Evolutionary conservation across 768 basidiomycete species (phyloP), one percentile per base, ranked within the genome.

Genomic region (Podaxis sp.): DNA sequence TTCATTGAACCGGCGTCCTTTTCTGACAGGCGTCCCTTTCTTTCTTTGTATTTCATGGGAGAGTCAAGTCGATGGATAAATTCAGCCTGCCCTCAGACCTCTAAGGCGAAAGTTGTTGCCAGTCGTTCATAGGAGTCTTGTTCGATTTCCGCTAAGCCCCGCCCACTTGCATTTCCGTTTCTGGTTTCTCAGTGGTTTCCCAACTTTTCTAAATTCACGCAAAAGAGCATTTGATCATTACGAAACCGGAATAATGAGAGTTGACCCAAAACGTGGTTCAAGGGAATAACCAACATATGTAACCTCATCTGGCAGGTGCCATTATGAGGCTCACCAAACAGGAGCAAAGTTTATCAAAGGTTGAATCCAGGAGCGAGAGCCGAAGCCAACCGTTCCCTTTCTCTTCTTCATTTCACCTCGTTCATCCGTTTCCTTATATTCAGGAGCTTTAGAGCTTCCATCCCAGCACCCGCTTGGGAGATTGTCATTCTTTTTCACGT

Each of bases 401-500:
- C 60, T 55, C 60, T 48, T 55, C 60, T 48, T 62, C 60, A 46
- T 62, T 48, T 48, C 50, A 44, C 53, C 40, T 17, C 51, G 2
- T n/a, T 37, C 52, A 8, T 40, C 53, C n/a, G 28, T 48, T 48
- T 37, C 52, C 53, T 55, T 62, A 55, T 55, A 62, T 55, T 36
- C 28, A 37, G 26, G 53, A 24, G 60, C 53, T 24, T 62, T 17
- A 22, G 20, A 26, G 44, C 60, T 48, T 22, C 36, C 30, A 41
- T 38, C 49, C 54, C 61, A 55, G 41, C 51, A 38, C 57, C 63
- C 66, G 66, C 52, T 55, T 56, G 67, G 66, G 67, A 52, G 67
- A 52, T 68, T 66, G 60, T 64, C 71, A 61, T 60, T 74, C 71
- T 61, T 73, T 73, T 71, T 59, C 63, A 68, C 66, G 40, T 57